A percentile compares a stretch with the other conserved stretches of the same genome.
Evolutionary conservation across 2,329 filamentous ascomycete species (phyloP).

Genomic region (Fusarium foetens): DNA sequence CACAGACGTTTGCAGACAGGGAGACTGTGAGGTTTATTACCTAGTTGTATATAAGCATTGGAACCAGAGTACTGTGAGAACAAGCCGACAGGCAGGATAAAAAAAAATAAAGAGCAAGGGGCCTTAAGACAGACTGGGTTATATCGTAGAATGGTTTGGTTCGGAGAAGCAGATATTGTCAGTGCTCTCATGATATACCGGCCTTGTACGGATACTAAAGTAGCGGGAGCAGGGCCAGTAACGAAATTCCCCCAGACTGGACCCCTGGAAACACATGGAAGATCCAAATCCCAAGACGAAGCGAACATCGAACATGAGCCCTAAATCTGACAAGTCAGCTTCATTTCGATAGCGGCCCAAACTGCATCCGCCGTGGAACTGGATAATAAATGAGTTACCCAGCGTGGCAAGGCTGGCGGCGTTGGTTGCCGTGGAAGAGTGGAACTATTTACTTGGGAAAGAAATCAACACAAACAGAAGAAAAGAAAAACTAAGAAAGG

Average conservation of each 20-base stretch:
- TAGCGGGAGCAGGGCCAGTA: slow-evolving; percentile 13
- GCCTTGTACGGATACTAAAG: not conserved
- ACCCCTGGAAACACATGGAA: slow-evolving; percentile 30
- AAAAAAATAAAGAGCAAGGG: not conserved
- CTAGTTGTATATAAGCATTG: not conserved
- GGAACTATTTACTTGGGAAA: slow-evolving; percentile 40
- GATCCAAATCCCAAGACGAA: slow-evolving; percentile 12
- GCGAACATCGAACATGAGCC: slow-evolving; percentile 18
- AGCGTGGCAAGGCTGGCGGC: slow-evolving; percentile 36
- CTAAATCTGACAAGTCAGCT: slow-evolving; percentile 29
- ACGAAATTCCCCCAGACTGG: slow-evolving; percentile 26
- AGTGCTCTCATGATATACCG: slow-evolving; percentile 14
- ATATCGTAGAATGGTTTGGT: not conserved
- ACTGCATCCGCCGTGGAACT: slow-evolving; percentile 26
- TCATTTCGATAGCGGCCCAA: slow-evolving; percentile 22
- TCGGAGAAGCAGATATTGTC: not conserved
- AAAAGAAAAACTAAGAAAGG: slow-evolving; percentile 20
- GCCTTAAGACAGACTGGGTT: not conserved
- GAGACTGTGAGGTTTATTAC: too few species aligned
- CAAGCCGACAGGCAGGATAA: not conserved
- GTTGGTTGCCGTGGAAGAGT: slow-evolving; percentile 45
- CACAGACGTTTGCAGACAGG: not conserved
- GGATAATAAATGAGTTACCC: slow-evolving; percentile 41
- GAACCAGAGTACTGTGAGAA: not conserved
- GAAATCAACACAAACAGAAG: slow-evolving; percentile 41